phyloP scores from a whole-genome alignment of 805 yeast genomes.

The Wickerhamiella kurtzmanii region DNA sequence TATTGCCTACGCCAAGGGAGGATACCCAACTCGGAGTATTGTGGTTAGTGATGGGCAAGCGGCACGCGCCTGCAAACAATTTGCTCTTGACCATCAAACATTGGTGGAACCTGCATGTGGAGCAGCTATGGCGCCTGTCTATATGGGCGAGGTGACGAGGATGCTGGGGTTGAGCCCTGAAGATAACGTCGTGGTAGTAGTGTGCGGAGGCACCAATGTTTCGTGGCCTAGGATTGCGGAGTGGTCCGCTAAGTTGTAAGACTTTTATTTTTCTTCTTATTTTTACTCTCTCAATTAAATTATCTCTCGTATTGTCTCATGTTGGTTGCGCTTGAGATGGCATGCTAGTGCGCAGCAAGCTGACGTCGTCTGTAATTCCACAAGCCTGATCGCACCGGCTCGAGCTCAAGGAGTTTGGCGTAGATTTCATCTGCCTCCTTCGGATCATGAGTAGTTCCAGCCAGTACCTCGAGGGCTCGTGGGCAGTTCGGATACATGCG shows the following conservation, averaged over 20 bases:
- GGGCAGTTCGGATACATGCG: background rate
- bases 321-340: too few relatives aligned
- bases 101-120: slow-evolving; percentile 62
- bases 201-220: slow-evolving; percentile 33
- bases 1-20: slow-evolving; percentile 28
- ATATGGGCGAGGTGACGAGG: slow-evolving; percentile 9
- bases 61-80: slow-evolving; percentile 34
- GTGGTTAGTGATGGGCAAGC: slow-evolving; percentile 43
- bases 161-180: background rate
- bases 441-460: background rate
- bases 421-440: background rate
- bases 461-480: background rate
- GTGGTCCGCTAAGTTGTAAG: background rate
- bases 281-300: too few relatives aligned
- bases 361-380: slow-evolving; percentile 27
- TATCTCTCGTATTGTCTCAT: too few relatives aligned
- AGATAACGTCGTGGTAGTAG: slow-evolving; percentile 38
- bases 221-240: slow-evolving; percentile 1
- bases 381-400: slow-evolving; percentile 16
- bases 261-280: too few relatives aligned
- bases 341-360: background rate
- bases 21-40: slow-evolving; percentile 26
- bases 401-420: background rate
- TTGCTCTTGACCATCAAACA: slow-evolving; percentile 34
- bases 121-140: slow-evolving; percentile 38